Conservation (phyloP, 1,284 basidiomycete genomes). For the Ustilago shanxiensis region DNA sequence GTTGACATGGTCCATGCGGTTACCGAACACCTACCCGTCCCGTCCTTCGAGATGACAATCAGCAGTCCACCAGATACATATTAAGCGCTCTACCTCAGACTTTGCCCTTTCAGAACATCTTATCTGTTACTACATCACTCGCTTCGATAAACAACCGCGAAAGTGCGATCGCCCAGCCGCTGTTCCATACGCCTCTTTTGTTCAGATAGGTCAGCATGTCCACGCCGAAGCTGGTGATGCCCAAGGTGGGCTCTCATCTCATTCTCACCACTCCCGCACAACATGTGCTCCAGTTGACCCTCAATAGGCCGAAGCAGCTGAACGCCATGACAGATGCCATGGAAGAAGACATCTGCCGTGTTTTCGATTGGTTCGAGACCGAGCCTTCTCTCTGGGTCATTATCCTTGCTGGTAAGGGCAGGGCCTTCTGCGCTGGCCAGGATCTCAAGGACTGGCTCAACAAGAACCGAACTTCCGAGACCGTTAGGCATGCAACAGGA, state of each 20-base stretch:
- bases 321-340: constrained; percentile 78
- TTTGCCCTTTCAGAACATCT: neutral
- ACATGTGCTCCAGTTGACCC: constrained; percentile 76
- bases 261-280: constrained; percentile 47
- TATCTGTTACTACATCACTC: neutral
- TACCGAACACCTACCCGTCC: constrained; percentile 1
- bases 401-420: constrained; percentile 81
- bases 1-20: constrained; percentile 11
- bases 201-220: constrained; percentile 19
- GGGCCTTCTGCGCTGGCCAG: constrained; percentile 79
- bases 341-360: constrained; percentile 74
- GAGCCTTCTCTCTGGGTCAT: constrained; percentile 81
- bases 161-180: neutral
- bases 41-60: neutral
- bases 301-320: constrained; percentile 80
- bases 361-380: constrained; percentile 83
- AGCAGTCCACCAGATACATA: neutral
- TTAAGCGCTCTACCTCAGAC: no score
- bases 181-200: neutral
- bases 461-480: constrained; percentile 36
- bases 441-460: constrained; percentile 58
- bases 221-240: constrained; percentile 28
- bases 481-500: constrained; percentile 24
- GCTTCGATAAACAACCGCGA: neutral
- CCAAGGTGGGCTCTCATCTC: constrained; percentile 58